phyloP scores from a whole-genome alignment of 164 flowering plant genomes.

The Kalanchoe fedtschenkoi region DNA sequence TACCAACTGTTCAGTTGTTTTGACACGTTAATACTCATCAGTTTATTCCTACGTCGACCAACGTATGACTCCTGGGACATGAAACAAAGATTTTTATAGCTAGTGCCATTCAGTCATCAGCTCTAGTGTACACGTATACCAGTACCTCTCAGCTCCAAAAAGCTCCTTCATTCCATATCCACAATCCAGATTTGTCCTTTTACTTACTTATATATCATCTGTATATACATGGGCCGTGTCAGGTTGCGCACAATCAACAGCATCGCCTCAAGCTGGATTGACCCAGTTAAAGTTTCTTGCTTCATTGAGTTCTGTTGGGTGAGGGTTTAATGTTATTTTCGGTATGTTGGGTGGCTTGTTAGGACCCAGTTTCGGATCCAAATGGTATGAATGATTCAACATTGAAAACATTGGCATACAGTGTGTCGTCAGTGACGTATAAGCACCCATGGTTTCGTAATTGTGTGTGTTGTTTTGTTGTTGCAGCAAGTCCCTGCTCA shows the following conservation, averaged over 20 bases:
- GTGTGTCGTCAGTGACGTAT: too few species aligned
- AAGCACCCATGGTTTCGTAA: too few species aligned
- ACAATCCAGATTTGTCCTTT: too few species aligned
- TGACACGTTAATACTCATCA: not conserved
- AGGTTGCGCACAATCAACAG: too few species aligned
- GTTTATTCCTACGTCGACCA: not conserved
- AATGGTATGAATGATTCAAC: not conserved
- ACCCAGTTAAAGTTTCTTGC: too few species aligned
- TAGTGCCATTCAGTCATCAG: not conserved
- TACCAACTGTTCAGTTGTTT: not conserved
- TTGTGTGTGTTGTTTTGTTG: not conserved
- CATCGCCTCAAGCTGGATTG: too few species aligned
- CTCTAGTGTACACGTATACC: not conserved
- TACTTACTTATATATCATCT: not conserved
- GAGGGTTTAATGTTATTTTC: not conserved
- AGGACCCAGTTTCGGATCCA: not conserved
- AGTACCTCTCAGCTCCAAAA: not conserved
- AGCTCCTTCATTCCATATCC: not conserved
- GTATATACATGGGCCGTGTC: not conserved
- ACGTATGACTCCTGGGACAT: not conserved
- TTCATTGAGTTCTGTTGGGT: not conserved
- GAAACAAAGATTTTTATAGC: not conserved
- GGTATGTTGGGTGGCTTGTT: conserved; percentile 2
- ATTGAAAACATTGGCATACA: too few species aligned
- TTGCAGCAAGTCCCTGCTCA: not conserved